phyloP scores from a whole-genome alignment of 2,329 filamentous ascomycete species.

The Gnomoniopsis smithogilvyi region DNA sequence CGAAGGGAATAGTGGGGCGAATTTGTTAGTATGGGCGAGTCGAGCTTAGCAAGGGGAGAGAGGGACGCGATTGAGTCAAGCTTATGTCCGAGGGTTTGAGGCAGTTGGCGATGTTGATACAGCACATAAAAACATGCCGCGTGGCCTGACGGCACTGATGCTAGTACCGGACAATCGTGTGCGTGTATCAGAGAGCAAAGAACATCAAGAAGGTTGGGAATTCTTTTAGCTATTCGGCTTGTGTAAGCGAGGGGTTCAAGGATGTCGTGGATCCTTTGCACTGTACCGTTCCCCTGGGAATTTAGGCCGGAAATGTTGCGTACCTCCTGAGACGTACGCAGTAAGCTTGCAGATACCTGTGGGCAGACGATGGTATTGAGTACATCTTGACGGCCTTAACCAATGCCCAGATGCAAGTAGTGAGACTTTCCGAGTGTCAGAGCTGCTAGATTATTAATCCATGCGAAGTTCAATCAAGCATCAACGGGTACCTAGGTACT shows the following conservation, averaged over 20 bases:
- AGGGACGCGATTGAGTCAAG: neutral
- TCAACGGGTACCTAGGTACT: no score
- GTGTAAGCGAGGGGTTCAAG: no score
- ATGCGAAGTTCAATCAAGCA: neutral
- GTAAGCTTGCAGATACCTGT: neutral
- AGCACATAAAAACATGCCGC: neutral
- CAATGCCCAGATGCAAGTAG: neutral
- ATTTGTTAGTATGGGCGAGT: neutral
- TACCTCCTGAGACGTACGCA: neutral
- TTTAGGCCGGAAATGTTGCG: no score
- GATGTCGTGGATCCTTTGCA: no score
- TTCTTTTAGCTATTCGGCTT: neutral
- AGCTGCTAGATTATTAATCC: neutral
- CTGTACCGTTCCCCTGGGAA: no score
- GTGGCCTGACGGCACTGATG: neutral
- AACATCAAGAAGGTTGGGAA: neutral
- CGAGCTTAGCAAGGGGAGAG: neutral
- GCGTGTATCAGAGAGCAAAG: no score
- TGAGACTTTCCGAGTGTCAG: neutral
- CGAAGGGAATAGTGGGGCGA: neutral
- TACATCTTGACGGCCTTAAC: neutral
- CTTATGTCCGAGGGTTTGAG: neutral
- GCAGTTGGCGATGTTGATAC: neutral
- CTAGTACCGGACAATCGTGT: neutral
- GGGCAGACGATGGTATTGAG: neutral